These are phyloP conservation scores for Hypoxylon cercidicola DNA, from an alignment of 495 filamentous ascomycete genomes.

Conservation along the genomic window DNA sequence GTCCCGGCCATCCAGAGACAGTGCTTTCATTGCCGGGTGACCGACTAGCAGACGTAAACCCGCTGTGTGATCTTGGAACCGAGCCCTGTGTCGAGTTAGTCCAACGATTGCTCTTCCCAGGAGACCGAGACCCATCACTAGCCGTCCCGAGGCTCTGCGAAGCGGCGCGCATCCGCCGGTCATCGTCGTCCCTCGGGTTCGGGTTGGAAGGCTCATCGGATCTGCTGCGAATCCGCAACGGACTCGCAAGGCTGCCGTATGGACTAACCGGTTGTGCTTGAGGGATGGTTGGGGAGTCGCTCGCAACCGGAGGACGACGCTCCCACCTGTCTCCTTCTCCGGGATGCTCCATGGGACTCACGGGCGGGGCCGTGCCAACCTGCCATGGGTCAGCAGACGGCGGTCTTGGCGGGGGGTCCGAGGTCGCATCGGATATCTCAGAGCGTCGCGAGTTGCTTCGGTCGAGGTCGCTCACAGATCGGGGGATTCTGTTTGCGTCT, in stretches of 20 bases:
- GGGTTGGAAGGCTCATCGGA: slow-evolving; percentile 26
- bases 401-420: slow-evolving; percentile 44
- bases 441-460: slow-evolving; percentile 41
- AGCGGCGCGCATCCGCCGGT: slow-evolving; percentile 41
- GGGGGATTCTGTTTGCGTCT: slow-evolving; percentile 28
- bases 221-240: slow-evolving; percentile 22
- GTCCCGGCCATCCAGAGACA: slow-evolving; percentile 25
- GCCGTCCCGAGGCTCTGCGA: slow-evolving; percentile 39
- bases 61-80: slow-evolving; percentile 33
- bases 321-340: slow-evolving; percentile 42
- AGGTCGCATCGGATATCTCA: slow-evolving; percentile 42
- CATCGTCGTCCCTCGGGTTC: slow-evolving; percentile 38
- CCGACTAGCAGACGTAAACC: slow-evolving; percentile 31
- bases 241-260: slow-evolving; percentile 12
- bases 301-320: slow-evolving; percentile 32
- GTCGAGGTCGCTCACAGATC: slow-evolving; percentile 35
- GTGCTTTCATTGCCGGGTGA: slow-evolving; percentile 31
- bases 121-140: slow-evolving; percentile 45
- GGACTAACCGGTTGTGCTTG: slow-evolving; percentile 42
- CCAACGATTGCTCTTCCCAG: slow-evolving; percentile 44
- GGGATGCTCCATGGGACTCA: slow-evolving; percentile 38
- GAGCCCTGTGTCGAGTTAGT: slow-evolving; percentile 47
- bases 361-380: slow-evolving; percentile 38
- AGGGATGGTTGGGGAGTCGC: slow-evolving; percentile 47
- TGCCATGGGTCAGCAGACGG: slow-evolving; percentile 45